A percentile compares a stretch with the other conserved stretches of the same genome.
Conservation (phyloP, 129 eudicot species). For the Sambucus nigra region DNA sequence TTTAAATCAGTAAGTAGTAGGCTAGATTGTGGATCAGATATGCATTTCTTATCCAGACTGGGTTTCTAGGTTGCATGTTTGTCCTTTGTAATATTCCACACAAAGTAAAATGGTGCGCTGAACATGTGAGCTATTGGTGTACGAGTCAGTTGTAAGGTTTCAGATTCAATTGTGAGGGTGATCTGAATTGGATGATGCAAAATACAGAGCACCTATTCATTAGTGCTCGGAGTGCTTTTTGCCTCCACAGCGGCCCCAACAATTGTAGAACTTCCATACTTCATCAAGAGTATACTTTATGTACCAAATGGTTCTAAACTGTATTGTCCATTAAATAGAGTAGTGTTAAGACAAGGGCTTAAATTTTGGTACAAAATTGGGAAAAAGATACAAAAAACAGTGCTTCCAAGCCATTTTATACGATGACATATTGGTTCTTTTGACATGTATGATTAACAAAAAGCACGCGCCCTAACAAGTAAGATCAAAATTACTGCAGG, state of each 20-base stretch:
- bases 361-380: too few species aligned
- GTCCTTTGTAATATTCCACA: too few species aligned
- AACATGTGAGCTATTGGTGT: too few species aligned
- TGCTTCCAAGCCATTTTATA: background rate
- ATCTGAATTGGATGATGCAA: background rate
- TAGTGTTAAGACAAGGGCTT: too few species aligned
- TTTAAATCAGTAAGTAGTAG: background rate
- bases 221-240: background rate
- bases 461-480: background rate
- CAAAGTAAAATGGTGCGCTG: too few species aligned
- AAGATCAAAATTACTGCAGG: background rate
- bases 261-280: background rate
- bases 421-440: background rate
- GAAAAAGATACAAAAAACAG: background rate
- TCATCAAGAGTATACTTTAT: background rate
- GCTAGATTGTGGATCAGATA: too few species aligned
- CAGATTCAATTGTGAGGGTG: background rate
- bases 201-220: background rate
- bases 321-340: background rate
- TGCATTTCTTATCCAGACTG: background rate
- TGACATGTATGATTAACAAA: background rate
- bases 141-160: too few species aligned
- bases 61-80: background rate
- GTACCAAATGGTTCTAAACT: background rate
- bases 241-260: background rate